Evolutionary conservation across 306 rosid species (phyloP).

Genomic region (Dryas octopetala): DNA sequence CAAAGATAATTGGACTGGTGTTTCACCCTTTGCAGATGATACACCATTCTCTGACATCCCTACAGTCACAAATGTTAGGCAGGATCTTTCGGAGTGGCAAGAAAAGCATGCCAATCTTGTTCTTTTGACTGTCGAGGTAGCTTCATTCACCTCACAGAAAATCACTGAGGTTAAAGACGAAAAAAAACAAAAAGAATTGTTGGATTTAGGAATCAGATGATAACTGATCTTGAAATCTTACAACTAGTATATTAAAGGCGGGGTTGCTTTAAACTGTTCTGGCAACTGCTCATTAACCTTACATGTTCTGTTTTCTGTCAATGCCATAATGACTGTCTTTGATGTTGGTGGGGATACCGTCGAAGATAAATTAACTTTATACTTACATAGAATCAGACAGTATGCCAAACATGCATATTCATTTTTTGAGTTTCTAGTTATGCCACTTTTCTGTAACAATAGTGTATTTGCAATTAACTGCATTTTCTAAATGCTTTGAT

Average conservation of each 20-base stretch:
- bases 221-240: not conserved
- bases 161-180: not conserved
- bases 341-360: too few species aligned
- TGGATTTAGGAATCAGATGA: not conserved
- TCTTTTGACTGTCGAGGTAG: slow-evolving; percentile 64
- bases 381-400: too few species aligned
- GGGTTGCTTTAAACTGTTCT: too few species aligned
- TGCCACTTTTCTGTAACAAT: not conserved
- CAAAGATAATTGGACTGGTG: slow-evolving; percentile 17
- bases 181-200: not conserved
- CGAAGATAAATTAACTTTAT: too few species aligned
- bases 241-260: too few species aligned
- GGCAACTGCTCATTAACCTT: too few species aligned
- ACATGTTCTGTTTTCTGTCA: too few species aligned
- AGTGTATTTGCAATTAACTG: not conserved
- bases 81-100: slow-evolving; percentile 78
- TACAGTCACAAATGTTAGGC: slow-evolving; percentile 60
- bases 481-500: slow-evolving; percentile 19
- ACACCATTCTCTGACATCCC: slow-evolving; percentile 45
- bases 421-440: not conserved
- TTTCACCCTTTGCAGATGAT: slow-evolving; percentile 52
- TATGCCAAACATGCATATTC: too few species aligned
- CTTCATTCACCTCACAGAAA: not conserved
- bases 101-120: slow-evolving; percentile 65
- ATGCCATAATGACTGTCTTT: too few species aligned